These are phyloP conservation scores for Kentomonas sorsogonicus DNA, from an alignment of 208 protist species.

Conservation along the genomic window DNA sequence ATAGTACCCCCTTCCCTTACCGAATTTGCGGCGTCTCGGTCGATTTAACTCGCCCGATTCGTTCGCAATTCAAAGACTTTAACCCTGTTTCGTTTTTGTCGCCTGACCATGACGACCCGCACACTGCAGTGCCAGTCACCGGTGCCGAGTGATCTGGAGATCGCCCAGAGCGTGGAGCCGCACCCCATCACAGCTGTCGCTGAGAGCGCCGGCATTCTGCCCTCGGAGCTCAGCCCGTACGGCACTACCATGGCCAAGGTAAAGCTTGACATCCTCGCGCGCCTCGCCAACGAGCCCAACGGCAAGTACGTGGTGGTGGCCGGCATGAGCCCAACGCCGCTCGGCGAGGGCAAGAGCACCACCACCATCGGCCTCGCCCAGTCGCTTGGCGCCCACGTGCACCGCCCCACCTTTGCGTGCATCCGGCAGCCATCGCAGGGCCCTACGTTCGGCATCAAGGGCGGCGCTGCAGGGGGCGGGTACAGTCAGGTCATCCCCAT, in stretches of 20 bases:
- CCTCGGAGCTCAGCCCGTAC: slow-evolving; percentile 91
- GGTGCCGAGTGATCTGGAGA: slow-evolving; percentile 94
- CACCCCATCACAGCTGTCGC: slow-evolving; percentile 74
- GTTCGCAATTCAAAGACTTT: slow-evolving; percentile 16
- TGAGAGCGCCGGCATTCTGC: slow-evolving; percentile 70
- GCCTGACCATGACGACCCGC: slow-evolving; percentile 48
- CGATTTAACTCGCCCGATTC: too few species aligned
- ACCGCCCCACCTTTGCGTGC: slow-evolving; percentile 91
- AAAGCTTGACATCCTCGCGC: slow-evolving; percentile 79
- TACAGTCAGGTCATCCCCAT: slow-evolving; percentile 97
- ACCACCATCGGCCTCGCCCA: slow-evolving; percentile 97
- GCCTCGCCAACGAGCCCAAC: slow-evolving; percentile 56
- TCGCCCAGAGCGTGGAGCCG: slow-evolving; percentile 83
- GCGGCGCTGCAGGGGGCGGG: slow-evolving; percentile 96
- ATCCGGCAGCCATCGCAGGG: slow-evolving; percentile 97
- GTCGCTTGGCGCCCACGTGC: slow-evolving; percentile 94
- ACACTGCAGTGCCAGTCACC: slow-evolving; percentile 50
- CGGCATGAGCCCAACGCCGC: slow-evolving; percentile 88
- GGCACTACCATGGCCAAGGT: slow-evolving; percentile 91
- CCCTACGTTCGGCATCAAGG: slow-evolving; percentile 96
- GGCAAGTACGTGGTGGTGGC: slow-evolving; percentile 97
- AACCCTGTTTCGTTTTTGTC: slow-evolving; percentile 11
- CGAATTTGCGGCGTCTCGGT: too few species aligned
- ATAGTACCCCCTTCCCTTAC: too few species aligned
- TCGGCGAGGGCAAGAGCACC: slow-evolving; percentile 98